Conservation (phyloP, 2,329 filamentous ascomycete species). For the Aspergillus clavatus region DNA sequence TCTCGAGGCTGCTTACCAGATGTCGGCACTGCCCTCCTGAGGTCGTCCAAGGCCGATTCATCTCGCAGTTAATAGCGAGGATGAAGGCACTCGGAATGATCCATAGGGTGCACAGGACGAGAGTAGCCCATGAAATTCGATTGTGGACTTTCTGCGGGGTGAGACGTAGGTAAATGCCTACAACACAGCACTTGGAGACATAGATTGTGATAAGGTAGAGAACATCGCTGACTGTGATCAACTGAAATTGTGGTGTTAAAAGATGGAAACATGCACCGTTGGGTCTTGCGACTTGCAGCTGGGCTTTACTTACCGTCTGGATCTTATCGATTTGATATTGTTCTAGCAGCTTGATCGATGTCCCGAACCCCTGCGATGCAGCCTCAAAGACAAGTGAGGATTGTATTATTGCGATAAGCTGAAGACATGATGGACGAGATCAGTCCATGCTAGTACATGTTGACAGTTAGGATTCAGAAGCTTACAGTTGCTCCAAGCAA, state of each 20-base stretch:
- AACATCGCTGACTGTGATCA: conserved; percentile 38
- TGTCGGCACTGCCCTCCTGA: conserved; percentile 22
- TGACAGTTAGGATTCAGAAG: neutral
- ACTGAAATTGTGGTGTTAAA: conserved; percentile 17
- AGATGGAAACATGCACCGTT: too few relatives aligned
- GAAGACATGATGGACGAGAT: neutral
- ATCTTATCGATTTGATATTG: conserved; percentile 19
- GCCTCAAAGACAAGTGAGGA: conserved; percentile 28
- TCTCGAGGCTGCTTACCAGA: conserved; percentile 18
- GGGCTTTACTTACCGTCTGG: conserved; percentile 26
- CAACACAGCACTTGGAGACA: conserved; percentile 36
- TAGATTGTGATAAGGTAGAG: conserved; percentile 42
- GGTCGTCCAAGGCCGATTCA: conserved; percentile 33
- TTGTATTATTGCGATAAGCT: conserved; percentile 30
- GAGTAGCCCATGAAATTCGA: conserved; percentile 30
- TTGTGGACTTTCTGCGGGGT: conserved; percentile 42
- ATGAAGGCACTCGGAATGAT: conserved; percentile 39
- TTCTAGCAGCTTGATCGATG: conserved; percentile 25
- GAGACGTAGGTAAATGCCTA: conserved; percentile 43
- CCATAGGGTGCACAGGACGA: conserved; percentile 36
- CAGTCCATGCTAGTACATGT: neutral
- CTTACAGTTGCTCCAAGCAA: conserved; percentile 31
- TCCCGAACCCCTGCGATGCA: conserved; percentile 32
- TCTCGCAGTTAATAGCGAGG: conserved; percentile 39
- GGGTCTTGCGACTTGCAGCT: neutral